A percentile compares a stretch with the other conserved stretches of the same genome.
Conservation (phyloP, 768 basidiomycete species). For the Kwoniella sp. region DNA sequence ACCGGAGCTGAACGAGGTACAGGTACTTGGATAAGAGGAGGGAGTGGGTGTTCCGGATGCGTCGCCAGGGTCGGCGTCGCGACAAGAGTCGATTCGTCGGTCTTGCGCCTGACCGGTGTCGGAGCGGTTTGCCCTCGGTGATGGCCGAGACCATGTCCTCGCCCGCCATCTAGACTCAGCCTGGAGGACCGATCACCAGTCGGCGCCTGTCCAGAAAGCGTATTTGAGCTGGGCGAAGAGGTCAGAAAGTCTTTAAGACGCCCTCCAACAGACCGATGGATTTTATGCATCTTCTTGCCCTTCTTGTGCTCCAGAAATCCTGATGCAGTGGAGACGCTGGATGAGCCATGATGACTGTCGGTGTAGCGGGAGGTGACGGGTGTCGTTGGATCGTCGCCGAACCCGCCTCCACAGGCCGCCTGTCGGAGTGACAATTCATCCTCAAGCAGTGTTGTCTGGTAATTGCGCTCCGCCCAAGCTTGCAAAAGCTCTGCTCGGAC, state of each 20-base stretch:
- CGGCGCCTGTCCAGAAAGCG: background rate
- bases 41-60: conserved; percentile 5
- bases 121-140: too few relatives aligned
- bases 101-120: background rate
- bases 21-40: background rate
- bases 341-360: too few relatives aligned
- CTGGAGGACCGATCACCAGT: conserved; percentile 9
- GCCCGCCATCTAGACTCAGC: conserved; percentile 18
- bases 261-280: conserved; percentile 38
- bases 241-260: conserved; percentile 30
- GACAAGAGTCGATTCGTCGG: background rate
- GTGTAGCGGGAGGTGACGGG: too few relatives aligned
- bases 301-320: conserved; percentile 27
- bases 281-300: conserved; percentile 32
- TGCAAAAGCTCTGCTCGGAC: conserved; percentile 24
- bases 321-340: background rate
- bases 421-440: conserved; percentile 15
- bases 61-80: conserved; percentile 8
- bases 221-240: conserved; percentile 20
- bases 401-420: conserved; percentile 4
- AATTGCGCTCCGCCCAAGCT: conserved; percentile 31
- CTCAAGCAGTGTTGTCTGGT: conserved; percentile 28
- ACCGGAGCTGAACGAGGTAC: background rate
- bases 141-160: background rate
- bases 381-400: background rate